These are phyloP conservation scores for Abrus pulchellus DNA, from an alignment of 306 rosid species.

Conservation along the genomic window DNA sequence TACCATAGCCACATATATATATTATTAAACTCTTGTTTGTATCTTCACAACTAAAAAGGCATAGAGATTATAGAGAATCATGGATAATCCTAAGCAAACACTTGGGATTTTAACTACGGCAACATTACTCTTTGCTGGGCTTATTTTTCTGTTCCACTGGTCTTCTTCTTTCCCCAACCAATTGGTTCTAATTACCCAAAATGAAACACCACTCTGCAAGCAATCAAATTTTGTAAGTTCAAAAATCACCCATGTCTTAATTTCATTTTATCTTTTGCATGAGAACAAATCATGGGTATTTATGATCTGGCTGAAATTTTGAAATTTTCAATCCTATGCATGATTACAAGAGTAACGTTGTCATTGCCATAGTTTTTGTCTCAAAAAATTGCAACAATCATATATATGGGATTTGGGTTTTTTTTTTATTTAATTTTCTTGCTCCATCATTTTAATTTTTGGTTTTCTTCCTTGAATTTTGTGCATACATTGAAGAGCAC, in stretches of 20 bases:
- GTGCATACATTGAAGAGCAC: conserved; percentile 20
- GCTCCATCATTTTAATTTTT: too few relatives aligned
- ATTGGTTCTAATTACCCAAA: conserved; percentile 8
- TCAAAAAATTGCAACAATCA: too few relatives aligned
- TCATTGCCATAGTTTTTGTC: too few relatives aligned
- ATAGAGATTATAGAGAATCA: neutral
- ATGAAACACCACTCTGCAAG: neutral
- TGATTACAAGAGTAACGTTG: too few relatives aligned
- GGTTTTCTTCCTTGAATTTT: too few relatives aligned
- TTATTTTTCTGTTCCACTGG: conserved; percentile 49
- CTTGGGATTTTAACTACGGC: conserved; percentile 41
- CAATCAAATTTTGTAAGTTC: conserved; percentile 48
- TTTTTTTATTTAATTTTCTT: too few relatives aligned
- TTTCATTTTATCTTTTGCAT: neutral
- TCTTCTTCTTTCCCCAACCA: conserved; percentile 52
- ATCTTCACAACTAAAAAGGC: too few relatives aligned
- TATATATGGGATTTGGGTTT: too few relatives aligned
- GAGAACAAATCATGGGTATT: neutral
- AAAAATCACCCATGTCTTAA: too few relatives aligned
- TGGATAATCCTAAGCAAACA: conserved; percentile 48
- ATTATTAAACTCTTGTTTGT: too few relatives aligned
- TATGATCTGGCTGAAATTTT: neutral
- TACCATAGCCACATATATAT: neutral
- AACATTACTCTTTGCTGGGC: conserved; percentile 49
- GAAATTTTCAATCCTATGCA: neutral